Percentiles rank a stretch among this genome's conserved stretches.
These are phyloP conservation scores for Ophiostoma pallidulum DNA, from an alignment of 2,329 filamentous ascomycete genomes.

Conservation along the genomic window DNA sequence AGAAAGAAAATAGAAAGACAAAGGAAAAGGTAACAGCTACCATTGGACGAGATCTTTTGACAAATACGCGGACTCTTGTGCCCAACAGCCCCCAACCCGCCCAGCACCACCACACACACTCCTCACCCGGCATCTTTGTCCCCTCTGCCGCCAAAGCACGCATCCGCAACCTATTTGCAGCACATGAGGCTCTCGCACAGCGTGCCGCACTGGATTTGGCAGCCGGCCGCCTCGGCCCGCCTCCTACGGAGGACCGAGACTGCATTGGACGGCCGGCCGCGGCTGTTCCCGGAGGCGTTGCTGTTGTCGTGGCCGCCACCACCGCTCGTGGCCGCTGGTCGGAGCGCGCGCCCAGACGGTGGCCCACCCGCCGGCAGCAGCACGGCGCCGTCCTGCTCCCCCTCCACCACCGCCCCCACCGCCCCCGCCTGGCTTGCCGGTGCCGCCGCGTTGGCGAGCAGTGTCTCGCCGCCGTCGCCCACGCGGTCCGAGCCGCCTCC, in stretches of 20 bases:
- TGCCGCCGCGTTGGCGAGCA: not conserved
- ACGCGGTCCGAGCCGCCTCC: too few relatives aligned
- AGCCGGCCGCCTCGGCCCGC: slow-evolving; percentile 27
- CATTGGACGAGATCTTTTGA: too few relatives aligned
- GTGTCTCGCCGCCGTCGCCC: not conserved
- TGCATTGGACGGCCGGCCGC: slow-evolving; percentile 1
- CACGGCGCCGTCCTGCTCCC: too few relatives aligned
- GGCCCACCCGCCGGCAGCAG: too few relatives aligned
- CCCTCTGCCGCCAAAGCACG: too few relatives aligned
- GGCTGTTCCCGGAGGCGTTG: not conserved
- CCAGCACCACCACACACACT: too few relatives aligned
- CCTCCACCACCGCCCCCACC: not conserved
- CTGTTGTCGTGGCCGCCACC: not conserved
- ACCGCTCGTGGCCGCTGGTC: not conserved
- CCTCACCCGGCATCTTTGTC: too few relatives aligned
- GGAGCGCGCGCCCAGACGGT: too few relatives aligned
- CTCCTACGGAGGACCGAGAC: slow-evolving; percentile 19
- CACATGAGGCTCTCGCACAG: slow-evolving; percentile 44
- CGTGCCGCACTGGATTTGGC: slow-evolving; percentile 43
- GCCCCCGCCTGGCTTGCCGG: not conserved
- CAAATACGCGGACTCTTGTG: too few relatives aligned
- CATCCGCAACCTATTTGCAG: slow-evolving; percentile 33
- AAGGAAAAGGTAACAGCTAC: too few relatives aligned
- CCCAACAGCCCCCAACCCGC: too few relatives aligned
- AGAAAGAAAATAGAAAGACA: too few relatives aligned